Base-by-base conservation (phyloP, 352 stramenopile genomes). In the Phytophthora rubi region DNA sequence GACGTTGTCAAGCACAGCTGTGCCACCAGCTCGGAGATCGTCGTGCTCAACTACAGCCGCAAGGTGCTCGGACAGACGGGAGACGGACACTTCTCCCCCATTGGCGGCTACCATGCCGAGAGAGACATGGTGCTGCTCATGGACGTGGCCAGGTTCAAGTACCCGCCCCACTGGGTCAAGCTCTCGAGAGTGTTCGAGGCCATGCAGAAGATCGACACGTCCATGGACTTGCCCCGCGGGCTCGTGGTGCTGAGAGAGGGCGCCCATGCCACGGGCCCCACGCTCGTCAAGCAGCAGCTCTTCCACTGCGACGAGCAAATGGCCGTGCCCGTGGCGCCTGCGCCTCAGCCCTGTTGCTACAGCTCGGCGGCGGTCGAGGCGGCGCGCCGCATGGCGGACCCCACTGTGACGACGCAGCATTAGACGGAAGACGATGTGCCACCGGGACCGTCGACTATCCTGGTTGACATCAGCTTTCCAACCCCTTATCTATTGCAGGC, bases 101-200 rank as follows among this genome's bases (percentile, higher is more conserved):
- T 99, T 60, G 97, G 90, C 49, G 97, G 94, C 3, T 99, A 99
- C 77, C 84, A 99, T 72, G 77, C 76, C 45, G 83, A 77, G 69
- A 84, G 83, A 13, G 96, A 99, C 57, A 91, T 94, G 82, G 94
- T 99, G 51, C 79, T 99, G 21, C 86, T 99, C 39, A 80, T 99
- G 59, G 98, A 99, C 68, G 97, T 98, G 8, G 95, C 97, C 39
- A 80, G 95, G 26, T 98, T 98, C 84, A 98, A 98, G 79, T 99
- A 99, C 76, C 90, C 96, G 18, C 97, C 97, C 48, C 86, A 94
- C 65, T 94, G 86, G 86, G 81, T 94, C 30, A 79, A 80, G 44
- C 73, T 94, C 30, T 81, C 80, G 26, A 64, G 73, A 6, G 75
- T 88, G 23, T 82, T 80, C 28, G 70, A 88, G 45, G 64, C 84